phyloP scores from a whole-genome alignment of 176 grass and related monocot species.

The Cenchrus fungigraminus region DNA sequence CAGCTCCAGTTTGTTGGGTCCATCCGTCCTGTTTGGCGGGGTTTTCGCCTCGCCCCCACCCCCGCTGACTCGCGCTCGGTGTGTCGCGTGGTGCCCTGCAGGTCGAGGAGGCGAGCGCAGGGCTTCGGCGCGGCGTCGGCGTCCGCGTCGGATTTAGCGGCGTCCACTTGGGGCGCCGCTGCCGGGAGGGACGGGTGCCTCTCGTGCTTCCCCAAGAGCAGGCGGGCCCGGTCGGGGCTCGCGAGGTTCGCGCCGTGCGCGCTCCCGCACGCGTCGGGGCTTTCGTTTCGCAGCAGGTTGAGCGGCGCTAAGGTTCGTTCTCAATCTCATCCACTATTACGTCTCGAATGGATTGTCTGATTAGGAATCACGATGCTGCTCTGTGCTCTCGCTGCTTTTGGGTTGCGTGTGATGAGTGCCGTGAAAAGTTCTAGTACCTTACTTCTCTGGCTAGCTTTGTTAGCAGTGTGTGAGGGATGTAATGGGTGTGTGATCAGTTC shows the following conservation, averaged over 20 bases:
- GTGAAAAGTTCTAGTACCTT: conserved; percentile 9
- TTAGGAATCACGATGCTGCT: neutral
- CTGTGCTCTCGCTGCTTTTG: neutral
- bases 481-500: neutral
- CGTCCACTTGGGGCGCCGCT: conserved; percentile 4
- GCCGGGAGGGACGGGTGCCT: conserved; percentile 50
- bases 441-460: conserved; percentile 6
- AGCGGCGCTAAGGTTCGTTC: conserved; percentile 47
- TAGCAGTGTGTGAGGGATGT: neutral
- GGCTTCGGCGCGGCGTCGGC: conserved; percentile 4
- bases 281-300: conserved; percentile 34
- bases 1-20: neutral
- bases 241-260: conserved; percentile 52
- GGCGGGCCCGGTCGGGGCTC: conserved; percentile 42
- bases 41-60: neutral
- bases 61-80: conserved; percentile 18
- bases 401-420: neutral
- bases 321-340: neutral
- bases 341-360: neutral
- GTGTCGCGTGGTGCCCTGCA: conserved; percentile 17
- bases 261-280: conserved; percentile 44
- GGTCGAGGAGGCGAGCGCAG: conserved; percentile 44
- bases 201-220: conserved; percentile 54
- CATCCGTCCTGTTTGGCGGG: neutral
- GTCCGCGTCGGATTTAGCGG: neutral